Evolutionary conservation across 192 early-diverging fungal species (phyloP).

Genomic region (Mortierella antarctica): DNA sequence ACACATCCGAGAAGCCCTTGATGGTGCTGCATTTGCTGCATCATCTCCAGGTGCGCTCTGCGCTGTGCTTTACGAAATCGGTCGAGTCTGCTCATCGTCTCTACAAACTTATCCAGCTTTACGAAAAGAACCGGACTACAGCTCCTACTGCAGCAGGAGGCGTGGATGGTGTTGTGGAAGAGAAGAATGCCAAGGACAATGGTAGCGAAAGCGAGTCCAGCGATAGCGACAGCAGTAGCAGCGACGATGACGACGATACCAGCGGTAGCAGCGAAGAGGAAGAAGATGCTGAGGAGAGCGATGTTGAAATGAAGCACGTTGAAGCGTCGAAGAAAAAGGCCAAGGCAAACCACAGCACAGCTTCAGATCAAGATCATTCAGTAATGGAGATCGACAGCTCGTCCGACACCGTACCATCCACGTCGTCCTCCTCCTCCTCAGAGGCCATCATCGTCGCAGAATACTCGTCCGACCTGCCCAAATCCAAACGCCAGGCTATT

Average conservation of each 20-base stretch:
- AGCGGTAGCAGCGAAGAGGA: constrained; percentile 7
- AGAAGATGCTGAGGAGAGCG: not conserved
- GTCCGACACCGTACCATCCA: not conserved
- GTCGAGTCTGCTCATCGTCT: constrained; percentile 92
- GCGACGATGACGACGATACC: not conserved
- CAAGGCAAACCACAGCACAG: constrained; percentile 1
- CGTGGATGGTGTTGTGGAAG: not conserved
- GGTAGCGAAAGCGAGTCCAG: not conserved
- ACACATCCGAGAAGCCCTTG: constrained; percentile 82
- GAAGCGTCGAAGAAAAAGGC: constrained; percentile 11
- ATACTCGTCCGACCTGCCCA: constrained; percentile 79
- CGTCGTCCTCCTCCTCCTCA: not conserved
- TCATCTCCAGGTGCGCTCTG: constrained; percentile 66
- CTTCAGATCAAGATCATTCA: not conserved
- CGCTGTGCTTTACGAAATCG: constrained; percentile 89
- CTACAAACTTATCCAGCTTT: constrained; percentile 72
- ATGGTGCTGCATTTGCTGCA: constrained; percentile 85
- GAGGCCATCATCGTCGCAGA: constrained; percentile 64
- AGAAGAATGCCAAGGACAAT: constrained; percentile 2
- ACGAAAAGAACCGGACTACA: constrained; percentile 53
- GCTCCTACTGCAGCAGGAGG: not conserved
- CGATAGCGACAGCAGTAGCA: not conserved
- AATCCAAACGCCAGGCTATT: constrained; percentile 68
- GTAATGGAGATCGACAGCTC: constrained; percentile 7
- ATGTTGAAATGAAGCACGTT: constrained; percentile 43